A percentile compares a stretch with the other conserved stretches of the same genome.
phyloP scores from a whole-genome alignment of 768 basidiomycete species.

The Hirschioporus abietinus region DNA sequence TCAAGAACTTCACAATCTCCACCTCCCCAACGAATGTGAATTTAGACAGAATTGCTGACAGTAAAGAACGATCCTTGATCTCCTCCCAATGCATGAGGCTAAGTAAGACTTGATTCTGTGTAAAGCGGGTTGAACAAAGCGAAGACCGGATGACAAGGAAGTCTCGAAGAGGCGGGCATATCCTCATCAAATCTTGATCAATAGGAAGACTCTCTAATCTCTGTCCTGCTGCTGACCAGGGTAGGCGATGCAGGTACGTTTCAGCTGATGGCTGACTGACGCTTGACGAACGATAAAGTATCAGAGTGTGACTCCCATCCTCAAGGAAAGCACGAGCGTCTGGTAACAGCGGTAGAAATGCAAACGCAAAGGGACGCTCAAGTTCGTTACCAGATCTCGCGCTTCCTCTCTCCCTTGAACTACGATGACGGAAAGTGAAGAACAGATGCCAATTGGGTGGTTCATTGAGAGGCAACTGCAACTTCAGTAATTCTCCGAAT shows the following conservation, averaged over 20 bases:
- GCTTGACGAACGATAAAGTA: slow-evolving; percentile 82
- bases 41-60: slow-evolving; percentile 70
- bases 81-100: slow-evolving; percentile 79
- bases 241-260: slow-evolving; percentile 67
- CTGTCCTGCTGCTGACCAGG: slow-evolving; percentile 51
- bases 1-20: slow-evolving; percentile 90
- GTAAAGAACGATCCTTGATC: slow-evolving; percentile 53
- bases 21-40: slow-evolving; percentile 92
- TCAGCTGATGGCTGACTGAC: slow-evolving; percentile 55
- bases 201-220: slow-evolving; percentile 54
- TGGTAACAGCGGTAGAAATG: slow-evolving; percentile 82
- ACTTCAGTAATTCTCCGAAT: slow-evolving; percentile 89
- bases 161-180: slow-evolving; percentile 71
- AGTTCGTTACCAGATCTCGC: slow-evolving; percentile 33
- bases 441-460: slow-evolving; percentile 85
- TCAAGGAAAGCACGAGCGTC: slow-evolving; percentile 74
- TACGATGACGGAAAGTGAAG: slow-evolving; percentile 82
- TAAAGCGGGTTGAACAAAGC: slow-evolving; percentile 87
- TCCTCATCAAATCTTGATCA: slow-evolving; percentile 54
- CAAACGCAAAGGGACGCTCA: slow-evolving; percentile 88
- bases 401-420: slow-evolving; percentile 40
- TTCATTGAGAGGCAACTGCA: slow-evolving; percentile 63
- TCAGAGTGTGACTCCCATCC: slow-evolving; percentile 82
- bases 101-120: slow-evolving; percentile 83
- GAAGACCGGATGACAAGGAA: slow-evolving; percentile 79